Conservation (phyloP, 108 stramenopile genomes). For the Cyclotella choctawhatcheeana region DNA sequence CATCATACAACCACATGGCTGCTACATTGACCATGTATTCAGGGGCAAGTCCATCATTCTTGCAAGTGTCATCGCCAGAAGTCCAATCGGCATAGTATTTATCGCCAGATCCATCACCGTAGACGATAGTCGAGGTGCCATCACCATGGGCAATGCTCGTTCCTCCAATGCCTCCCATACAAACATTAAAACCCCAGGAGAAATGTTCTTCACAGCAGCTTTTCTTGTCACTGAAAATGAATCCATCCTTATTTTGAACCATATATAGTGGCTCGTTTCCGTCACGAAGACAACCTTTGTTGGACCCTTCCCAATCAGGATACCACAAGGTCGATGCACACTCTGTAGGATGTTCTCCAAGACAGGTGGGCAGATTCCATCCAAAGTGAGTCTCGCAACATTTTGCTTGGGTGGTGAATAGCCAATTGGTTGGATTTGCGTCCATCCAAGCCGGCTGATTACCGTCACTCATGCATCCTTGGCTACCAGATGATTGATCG, state of each 20-base stretch:
- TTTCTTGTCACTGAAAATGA: not conserved
- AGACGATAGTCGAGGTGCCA: slow-evolving; percentile 1
- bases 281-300: not conserved
- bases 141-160: slow-evolving; percentile 10
- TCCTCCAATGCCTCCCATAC: too few relatives aligned
- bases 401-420: not conserved
- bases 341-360: not conserved
- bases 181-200: too few relatives aligned
- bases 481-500: not conserved
- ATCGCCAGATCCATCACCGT: too few relatives aligned
- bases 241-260: not conserved
- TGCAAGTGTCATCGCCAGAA: slow-evolving; percentile 1
- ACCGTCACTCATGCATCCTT: slow-evolving; percentile 5
- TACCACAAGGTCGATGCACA: not conserved
- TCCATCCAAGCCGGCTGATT: slow-evolving; percentile 1
- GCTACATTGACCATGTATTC: not conserved
- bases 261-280: too few relatives aligned
- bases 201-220: slow-evolving; percentile 5
- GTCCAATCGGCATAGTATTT: slow-evolving; percentile 7
- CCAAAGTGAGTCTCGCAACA: slow-evolving; percentile 1
- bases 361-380: not conserved
- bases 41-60: slow-evolving; percentile 2
- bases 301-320: slow-evolving; percentile 16
- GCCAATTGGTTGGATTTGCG: not conserved
- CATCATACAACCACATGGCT: slow-evolving; percentile 5